Percentiles rank a stretch among this genome's conserved stretches.
Conservation (phyloP, 2,329 filamentous ascomycete species). For the Diplodia sapinea region DNA sequence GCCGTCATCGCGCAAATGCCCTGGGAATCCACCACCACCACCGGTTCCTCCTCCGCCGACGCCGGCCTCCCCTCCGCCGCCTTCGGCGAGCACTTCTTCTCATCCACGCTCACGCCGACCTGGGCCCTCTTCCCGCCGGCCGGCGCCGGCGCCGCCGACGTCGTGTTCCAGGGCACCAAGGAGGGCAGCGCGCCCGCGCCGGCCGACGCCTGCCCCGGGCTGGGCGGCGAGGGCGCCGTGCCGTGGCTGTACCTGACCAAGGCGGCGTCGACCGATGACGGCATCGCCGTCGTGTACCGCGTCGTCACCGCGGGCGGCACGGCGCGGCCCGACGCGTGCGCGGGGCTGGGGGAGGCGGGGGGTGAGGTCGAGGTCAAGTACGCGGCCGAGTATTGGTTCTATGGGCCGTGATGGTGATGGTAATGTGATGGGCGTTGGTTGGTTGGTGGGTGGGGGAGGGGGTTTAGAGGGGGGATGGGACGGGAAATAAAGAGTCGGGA, state of each 20-base stretch:
- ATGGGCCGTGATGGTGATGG: constrained; percentile 36
- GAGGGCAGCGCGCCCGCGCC: constrained; percentile 60
- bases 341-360: constrained; percentile 36
- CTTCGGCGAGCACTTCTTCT: constrained; percentile 73
- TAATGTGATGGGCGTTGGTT: too few species aligned
- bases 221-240: constrained; percentile 48
- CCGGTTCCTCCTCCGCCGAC: too few species aligned
- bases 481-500: too few species aligned
- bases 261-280: constrained; percentile 41
- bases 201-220: constrained; percentile 45
- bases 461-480: too few species aligned
- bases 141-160: constrained; percentile 42
- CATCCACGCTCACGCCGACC: constrained; percentile 58
- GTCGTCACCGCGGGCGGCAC: constrained; percentile 57
- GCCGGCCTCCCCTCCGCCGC: constrained; percentile 38
- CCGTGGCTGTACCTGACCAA: constrained; percentile 56
- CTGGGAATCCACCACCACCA: too few species aligned
- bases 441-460: not conserved
- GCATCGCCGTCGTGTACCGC: constrained; percentile 54
- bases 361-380: constrained; percentile 50
- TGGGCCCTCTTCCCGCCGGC: constrained; percentile 59
- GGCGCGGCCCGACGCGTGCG: constrained; percentile 47
- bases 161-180: constrained; percentile 51
- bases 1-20: constrained; percentile 15
- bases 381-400: constrained; percentile 57